Percentiles rank a stretch among this genome's conserved stretches.
phyloP scores from a whole-genome alignment of 495 filamentous ascomycete species.

The Aspergillus avenaceus region DNA sequence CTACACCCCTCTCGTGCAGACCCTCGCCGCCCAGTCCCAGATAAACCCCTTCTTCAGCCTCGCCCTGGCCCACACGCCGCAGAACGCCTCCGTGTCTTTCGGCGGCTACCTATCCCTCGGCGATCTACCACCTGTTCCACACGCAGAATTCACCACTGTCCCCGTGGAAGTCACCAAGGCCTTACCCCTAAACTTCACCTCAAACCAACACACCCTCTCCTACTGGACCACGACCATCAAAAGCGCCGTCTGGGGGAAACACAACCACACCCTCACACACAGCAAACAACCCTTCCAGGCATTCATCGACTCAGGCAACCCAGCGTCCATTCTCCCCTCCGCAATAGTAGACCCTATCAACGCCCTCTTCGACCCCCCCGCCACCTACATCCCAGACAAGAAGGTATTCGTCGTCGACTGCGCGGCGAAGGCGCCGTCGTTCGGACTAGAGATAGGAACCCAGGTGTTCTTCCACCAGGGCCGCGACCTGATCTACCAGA shows the following conservation, averaged over 20 bases:
- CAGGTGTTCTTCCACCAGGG: slow-evolving; percentile 40
- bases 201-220: slow-evolving; percentile 7
- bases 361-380: slow-evolving; percentile 53
- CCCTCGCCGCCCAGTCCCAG: slow-evolving; percentile 49
- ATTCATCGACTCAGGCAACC: slow-evolving; percentile 69
- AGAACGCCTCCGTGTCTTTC: slow-evolving; percentile 10
- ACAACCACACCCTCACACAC: neutral
- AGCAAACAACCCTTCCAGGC: slow-evolving; percentile 30
- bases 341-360: slow-evolving; percentile 56
- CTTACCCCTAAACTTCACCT: slow-evolving; percentile 13
- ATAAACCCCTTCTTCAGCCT: slow-evolving; percentile 53
- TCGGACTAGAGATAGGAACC: slow-evolving; percentile 48
- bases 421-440: slow-evolving; percentile 45
- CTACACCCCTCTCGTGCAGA: slow-evolving; percentile 57
- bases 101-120: slow-evolving; percentile 27
- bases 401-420: slow-evolving; percentile 61
- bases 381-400: slow-evolving; percentile 34
- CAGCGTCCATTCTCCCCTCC: slow-evolving; percentile 54
- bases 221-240: slow-evolving; percentile 26
- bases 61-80: slow-evolving; percentile 23
- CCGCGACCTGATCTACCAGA: slow-evolving; percentile 51
- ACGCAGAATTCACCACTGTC: slow-evolving; percentile 11
- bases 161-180: slow-evolving; percentile 21
- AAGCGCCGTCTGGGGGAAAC: neutral
- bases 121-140: slow-evolving; percentile 20